These are phyloP conservation scores for Erythrobasidium yunnanense DNA, from an alignment of 768 basidiomycete genomes.

Conservation along the genomic window DNA sequence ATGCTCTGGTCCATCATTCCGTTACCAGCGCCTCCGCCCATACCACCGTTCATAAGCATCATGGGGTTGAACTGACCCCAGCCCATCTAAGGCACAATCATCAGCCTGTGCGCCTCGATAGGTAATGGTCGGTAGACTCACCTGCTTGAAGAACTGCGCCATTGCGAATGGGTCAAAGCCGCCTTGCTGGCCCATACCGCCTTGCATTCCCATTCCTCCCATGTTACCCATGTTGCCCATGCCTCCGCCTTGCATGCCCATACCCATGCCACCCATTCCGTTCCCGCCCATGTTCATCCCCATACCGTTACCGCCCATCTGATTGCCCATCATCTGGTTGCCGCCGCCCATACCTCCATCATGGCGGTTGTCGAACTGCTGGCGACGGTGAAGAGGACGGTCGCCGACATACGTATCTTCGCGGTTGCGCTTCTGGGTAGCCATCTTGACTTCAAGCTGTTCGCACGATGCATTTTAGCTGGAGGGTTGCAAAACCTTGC, in stretches of 20 bases:
- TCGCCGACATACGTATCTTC: slow-evolving; percentile 45
- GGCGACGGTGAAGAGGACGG: slow-evolving; percentile 34
- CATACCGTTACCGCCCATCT: slow-evolving; percentile 9
- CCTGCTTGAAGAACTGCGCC: slow-evolving; percentile 83
- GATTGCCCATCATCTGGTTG: slow-evolving; percentile 32
- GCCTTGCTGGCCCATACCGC: slow-evolving; percentile 38
- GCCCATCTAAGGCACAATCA: slow-evolving; percentile 32
- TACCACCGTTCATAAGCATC: slow-evolving; percentile 39
- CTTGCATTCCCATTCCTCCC: slow-evolving; percentile 24
- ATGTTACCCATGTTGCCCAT: slow-evolving; percentile 23
- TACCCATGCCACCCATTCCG: slow-evolving; percentile 30
- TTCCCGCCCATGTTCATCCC: slow-evolving; percentile 34
- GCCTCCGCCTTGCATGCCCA: slow-evolving; percentile 22
- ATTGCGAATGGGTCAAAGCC: slow-evolving; percentile 87
- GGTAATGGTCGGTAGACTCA: too few relatives aligned
- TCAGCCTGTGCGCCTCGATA: too few relatives aligned
- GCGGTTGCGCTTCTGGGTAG: slow-evolving; percentile 46
- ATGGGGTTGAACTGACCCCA: slow-evolving; percentile 40
- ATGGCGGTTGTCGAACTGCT: slow-evolving; percentile 39
- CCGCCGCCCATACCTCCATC: slow-evolving; percentile 31
- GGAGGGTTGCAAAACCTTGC: not conserved
- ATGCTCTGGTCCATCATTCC: slow-evolving; percentile 41
- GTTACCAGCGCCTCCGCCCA: slow-evolving; percentile 31
- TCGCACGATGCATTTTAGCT: slow-evolving; percentile 2
- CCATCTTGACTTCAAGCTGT: slow-evolving; percentile 94